These are phyloP conservation scores for Hymenochaete sp. DNA, from an alignment of 1,284 basidiomycete genomes.

Conservation along the genomic window DNA sequence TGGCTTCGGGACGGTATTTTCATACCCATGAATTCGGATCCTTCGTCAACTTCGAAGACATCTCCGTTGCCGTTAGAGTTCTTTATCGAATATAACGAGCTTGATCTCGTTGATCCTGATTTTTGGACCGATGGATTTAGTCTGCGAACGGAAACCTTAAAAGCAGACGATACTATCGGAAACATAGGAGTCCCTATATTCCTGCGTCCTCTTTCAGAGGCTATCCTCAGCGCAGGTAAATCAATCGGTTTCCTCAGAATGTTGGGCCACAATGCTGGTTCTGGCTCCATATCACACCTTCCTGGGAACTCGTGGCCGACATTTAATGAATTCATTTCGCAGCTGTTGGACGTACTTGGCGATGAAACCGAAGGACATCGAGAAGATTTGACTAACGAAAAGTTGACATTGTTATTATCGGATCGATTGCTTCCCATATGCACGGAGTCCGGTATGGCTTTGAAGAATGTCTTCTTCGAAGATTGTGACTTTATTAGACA, in stretches of 20 bases:
- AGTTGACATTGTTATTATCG: slow-evolving; percentile 52
- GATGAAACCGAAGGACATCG: background rate
- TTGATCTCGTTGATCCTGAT: slow-evolving; percentile 59
- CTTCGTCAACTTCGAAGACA: slow-evolving; percentile 15
- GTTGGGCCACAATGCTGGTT: slow-evolving; percentile 27
- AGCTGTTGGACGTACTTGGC: background rate
- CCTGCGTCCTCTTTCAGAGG: slow-evolving; percentile 46
- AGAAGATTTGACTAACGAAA: slow-evolving; percentile 19
- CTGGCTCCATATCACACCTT: slow-evolving; percentile 9
- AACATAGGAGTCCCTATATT: slow-evolving; percentile 45
- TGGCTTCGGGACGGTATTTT: slow-evolving; percentile 76
- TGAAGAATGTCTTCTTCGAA: slow-evolving; percentile 54
- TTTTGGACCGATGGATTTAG: slow-evolving; percentile 75
- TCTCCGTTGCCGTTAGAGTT: slow-evolving; percentile 63
- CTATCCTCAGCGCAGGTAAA: slow-evolving; percentile 67
- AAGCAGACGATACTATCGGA: slow-evolving; percentile 20
- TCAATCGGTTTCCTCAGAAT: slow-evolving; percentile 62
- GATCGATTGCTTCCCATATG: slow-evolving; percentile 58
- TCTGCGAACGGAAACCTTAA: slow-evolving; percentile 35
- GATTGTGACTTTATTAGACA: slow-evolving; percentile 68
- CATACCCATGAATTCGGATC: slow-evolving; percentile 29
- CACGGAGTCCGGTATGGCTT: slow-evolving; percentile 41
- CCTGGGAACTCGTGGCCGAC: slow-evolving; percentile 29
- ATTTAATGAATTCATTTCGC: slow-evolving; percentile 19
- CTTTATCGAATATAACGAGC: slow-evolving; percentile 66